These are phyloP conservation scores for Tetradesmus obliquus DNA, from an alignment of 139 green algal genomes.

Conservation along the genomic window DNA sequence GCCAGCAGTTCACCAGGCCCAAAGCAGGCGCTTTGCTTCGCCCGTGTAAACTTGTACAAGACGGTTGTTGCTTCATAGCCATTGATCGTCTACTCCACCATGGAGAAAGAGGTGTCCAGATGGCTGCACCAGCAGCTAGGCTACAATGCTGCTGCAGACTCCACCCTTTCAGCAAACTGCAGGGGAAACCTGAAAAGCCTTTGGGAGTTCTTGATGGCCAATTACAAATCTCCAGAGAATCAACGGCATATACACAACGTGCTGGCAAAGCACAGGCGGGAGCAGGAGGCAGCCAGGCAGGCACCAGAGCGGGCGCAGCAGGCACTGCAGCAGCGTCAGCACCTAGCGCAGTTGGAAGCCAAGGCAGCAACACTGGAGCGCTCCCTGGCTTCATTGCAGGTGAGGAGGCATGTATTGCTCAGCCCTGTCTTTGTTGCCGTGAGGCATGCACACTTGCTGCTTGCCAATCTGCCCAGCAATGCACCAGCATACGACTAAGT, in stretches of 20 bases:
- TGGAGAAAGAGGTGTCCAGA: conserved; percentile 23
- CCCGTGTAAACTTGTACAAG: background rate
- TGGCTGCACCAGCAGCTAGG: conserved; percentile 8
- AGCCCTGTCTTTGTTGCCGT: background rate
- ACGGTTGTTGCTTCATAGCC: background rate
- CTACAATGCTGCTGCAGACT: conserved; percentile 31
- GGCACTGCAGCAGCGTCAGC: conserved; percentile 5
- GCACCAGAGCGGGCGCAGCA: conserved; percentile 5
- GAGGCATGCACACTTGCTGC: too few species aligned
- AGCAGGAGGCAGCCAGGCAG: conserved; percentile 29
- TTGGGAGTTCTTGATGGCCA: conserved; percentile 34
- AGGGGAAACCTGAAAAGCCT: conserved; percentile 27
- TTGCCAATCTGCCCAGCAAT: background rate
- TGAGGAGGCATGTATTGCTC: background rate
- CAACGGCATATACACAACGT: conserved; percentile 5
- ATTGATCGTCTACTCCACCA: background rate
- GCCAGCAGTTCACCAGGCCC: background rate
- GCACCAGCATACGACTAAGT: background rate
- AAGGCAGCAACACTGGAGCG: background rate
- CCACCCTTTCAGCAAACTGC: conserved; percentile 28
- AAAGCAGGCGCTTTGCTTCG: background rate
- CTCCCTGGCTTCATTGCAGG: conserved; percentile 16
- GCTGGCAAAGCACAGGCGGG: conserved; percentile 17
- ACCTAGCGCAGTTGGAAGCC: background rate
- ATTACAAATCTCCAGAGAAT: conserved; percentile 1